Evolutionary conservation across 2,329 filamentous ascomycete species (phyloP).

Genomic region (Paecilomyces sp.): DNA sequence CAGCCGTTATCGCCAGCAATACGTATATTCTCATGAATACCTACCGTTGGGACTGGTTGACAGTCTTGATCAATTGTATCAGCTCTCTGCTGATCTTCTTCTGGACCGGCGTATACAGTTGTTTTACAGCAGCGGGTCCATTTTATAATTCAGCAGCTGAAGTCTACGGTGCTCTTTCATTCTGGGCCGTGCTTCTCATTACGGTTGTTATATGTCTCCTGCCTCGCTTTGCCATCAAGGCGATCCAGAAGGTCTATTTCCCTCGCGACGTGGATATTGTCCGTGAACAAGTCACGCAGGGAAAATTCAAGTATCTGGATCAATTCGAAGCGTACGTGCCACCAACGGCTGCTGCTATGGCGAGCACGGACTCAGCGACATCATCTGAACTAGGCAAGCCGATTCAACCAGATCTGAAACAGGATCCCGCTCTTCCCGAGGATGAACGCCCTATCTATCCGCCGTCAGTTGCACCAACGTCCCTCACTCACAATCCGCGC

Average conservation of each 20-base stretch:
- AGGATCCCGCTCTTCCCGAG: slow-evolving; percentile 66
- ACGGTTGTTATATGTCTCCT: slow-evolving; percentile 76
- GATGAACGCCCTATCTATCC: slow-evolving; percentile 90
- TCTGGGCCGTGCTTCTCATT: slow-evolving; percentile 79
- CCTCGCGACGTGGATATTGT: slow-evolving; percentile 93
- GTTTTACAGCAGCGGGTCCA: slow-evolving; percentile 48
- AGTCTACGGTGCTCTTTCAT: slow-evolving; percentile 72
- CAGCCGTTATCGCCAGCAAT: slow-evolving; percentile 83
- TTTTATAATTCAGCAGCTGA: slow-evolving; percentile 75
- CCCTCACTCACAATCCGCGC: slow-evolving; percentile 68
- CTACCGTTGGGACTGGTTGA: slow-evolving; percentile 97
- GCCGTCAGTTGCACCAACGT: slow-evolving; percentile 72
- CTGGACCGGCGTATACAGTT: slow-evolving; percentile 87
- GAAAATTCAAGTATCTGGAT: slow-evolving; percentile 71
- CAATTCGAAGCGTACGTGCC: slow-evolving; percentile 46
- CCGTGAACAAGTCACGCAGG: slow-evolving; percentile 79
- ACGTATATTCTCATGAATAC: slow-evolving; percentile 92
- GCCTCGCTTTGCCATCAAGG: slow-evolving; percentile 80
- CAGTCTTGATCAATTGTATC: slow-evolving; percentile 70
- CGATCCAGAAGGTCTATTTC: slow-evolving; percentile 86
- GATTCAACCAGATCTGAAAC: slow-evolving; percentile 51
- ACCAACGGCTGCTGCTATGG: slow-evolving; percentile 35
- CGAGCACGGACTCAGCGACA: slow-evolving; percentile 33
- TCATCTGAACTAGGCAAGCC: slow-evolving; percentile 36
- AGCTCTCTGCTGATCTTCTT: slow-evolving; percentile 86